Evolutionary conservation across 208 protist species (phyloP), one percentile per base, ranked within the genome.

Genomic region (Wallacemonas collosoma): DNA sequence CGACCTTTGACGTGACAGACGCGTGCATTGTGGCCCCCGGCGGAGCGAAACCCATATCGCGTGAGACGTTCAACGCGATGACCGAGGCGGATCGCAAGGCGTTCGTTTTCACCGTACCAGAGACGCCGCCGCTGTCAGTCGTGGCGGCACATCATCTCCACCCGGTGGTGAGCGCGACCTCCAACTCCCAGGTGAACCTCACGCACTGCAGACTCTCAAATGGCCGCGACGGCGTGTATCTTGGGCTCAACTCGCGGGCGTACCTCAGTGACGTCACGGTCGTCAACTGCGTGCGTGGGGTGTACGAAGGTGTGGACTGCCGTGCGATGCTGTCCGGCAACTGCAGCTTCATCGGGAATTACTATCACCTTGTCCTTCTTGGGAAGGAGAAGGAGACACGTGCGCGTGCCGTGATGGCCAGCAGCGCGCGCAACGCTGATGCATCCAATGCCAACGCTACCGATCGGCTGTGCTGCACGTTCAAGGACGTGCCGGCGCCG

Each of bases 221-320:
- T 66, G 87, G 83, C 11, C 87, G 87, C 41, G 87, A 92, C 73
- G 87, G 84, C 43, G 73, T 92, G 15, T 89, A 87, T 57, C 65
- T 88, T 4, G 84, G 87, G 11, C 75, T 89, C 50, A 75, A 79
- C 36, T 88, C 82, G 26, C 38, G 56, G 43, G 83, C 77, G 39
- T 77, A 75, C 40, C 64, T 90, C 35, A 55, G 51, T 40, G 38
- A 57, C 50, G 76, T 80, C 15, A 38, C 54, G 15, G 73, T 90
- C 11, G 61, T 77, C 8, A 85, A 89, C 75, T 93, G 87, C 67
- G 74, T 83, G 15, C 79, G 87, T 11, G 87, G 87, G 1, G 45
- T 89, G 6, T 90, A 93, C 44, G 87, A 93, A 65, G 84, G 87
- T 3, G 82, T 93, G 3, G 77, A 85, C 44, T 93, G 87, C 60